Evolutionary conservation across 1,139 yeast genomes (phyloP).

Genomic region (Kodamaea fungicola): DNA sequence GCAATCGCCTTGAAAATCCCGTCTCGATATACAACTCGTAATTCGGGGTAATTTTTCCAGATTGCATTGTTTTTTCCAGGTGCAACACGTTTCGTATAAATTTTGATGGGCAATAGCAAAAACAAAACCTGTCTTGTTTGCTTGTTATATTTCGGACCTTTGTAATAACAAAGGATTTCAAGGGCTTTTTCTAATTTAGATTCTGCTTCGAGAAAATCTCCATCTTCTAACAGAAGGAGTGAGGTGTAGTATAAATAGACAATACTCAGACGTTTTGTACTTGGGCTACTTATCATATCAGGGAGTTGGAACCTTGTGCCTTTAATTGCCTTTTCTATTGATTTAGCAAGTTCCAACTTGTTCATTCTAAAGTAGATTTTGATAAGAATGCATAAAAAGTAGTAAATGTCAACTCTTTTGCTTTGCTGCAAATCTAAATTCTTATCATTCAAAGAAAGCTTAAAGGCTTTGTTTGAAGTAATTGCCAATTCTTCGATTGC

Average conservation of each 20-base stretch:
- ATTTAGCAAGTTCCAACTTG: constrained; percentile 74
- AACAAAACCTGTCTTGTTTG: constrained; percentile 43
- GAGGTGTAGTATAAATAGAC: constrained; percentile 68
- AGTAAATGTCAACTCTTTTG: constrained; percentile 67
- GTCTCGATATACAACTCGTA: constrained; percentile 44
- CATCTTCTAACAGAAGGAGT: constrained; percentile 58
- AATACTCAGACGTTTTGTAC: constrained; percentile 7
- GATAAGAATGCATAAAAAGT: constrained; percentile 70
- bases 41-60: constrained; percentile 44
- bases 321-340: constrained; percentile 69
- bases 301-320: constrained; percentile 47
- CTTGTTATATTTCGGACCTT: constrained; percentile 17
- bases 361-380: constrained; percentile 67
- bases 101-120: constrained; percentile 53
- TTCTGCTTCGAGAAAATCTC: constrained; percentile 52
- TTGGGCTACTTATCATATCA: constrained; percentile 42
- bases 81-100: constrained; percentile 38
- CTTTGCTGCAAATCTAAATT: constrained; percentile 47
- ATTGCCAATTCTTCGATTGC: constrained; percentile 56
- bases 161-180: constrained; percentile 24
- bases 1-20: constrained; percentile 45
- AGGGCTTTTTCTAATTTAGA: constrained; percentile 49
- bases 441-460: constrained; percentile 76
- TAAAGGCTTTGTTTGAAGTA: constrained; percentile 72
- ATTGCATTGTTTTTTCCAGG: constrained; percentile 31